These are phyloP conservation scores for Zymoseptoria tritici DNA, from an alignment of 2,329 filamentous ascomycete genomes.

Conservation along the genomic window DNA sequence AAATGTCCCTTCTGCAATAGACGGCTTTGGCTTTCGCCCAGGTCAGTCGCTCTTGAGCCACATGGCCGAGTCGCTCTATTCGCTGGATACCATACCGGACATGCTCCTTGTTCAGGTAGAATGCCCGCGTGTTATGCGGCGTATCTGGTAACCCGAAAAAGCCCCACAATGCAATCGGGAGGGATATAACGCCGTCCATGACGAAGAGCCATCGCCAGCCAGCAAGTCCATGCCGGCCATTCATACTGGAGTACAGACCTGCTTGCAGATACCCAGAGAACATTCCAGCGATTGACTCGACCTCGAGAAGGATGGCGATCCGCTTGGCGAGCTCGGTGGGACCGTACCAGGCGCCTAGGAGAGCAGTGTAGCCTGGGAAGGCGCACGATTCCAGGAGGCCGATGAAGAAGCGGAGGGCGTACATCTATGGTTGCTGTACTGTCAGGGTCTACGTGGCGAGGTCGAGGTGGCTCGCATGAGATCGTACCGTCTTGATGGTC, in stretches of 20 bases:
- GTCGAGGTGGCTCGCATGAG: too few relatives aligned
- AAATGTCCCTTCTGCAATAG: conserved; percentile 9
- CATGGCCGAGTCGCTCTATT: conserved; percentile 9
- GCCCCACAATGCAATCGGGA: conserved; percentile 11
- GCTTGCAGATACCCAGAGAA: conserved; percentile 15
- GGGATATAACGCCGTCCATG: conserved; percentile 13
- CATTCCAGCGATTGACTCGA: conserved; percentile 12
- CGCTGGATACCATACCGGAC: conserved; percentile 9
- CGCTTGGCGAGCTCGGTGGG: conserved; percentile 12
- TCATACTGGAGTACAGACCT: conserved; percentile 13
- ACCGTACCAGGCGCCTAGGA: conserved; percentile 12
- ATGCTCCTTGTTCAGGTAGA: conserved; percentile 8
- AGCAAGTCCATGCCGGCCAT: conserved; percentile 8
- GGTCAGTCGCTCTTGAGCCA: conserved; percentile 8
- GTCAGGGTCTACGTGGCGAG: too few relatives aligned
- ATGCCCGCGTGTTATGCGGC: conserved; percentile 10
- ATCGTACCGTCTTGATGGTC: conserved; percentile 7
- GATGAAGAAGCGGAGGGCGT: conserved; percentile 10
- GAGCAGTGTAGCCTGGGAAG: conserved; percentile 9
- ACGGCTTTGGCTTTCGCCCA: conserved; percentile 7
- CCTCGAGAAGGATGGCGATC: conserved; percentile 1
- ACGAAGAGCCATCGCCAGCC: conserved; percentile 16
- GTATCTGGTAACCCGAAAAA: conserved; percentile 12
- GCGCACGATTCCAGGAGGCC: conserved; percentile 9
- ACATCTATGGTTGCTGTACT: neutral